Conservation (phyloP, 2,329 filamentous ascomycete genomes). For the Cadophora gregata region DNA sequence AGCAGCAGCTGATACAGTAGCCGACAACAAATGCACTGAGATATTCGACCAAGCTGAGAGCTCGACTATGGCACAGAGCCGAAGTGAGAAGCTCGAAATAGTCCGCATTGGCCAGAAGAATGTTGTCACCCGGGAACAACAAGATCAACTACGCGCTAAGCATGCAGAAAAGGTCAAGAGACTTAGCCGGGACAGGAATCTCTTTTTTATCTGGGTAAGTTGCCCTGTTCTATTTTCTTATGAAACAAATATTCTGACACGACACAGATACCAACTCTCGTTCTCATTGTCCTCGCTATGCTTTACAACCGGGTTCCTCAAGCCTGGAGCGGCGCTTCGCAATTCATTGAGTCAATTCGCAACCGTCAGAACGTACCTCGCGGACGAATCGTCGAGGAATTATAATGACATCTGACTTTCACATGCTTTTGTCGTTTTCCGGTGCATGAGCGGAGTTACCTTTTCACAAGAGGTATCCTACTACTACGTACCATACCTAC, state of each 20-base stretch:
- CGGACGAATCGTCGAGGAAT: slow-evolving; percentile 40
- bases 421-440: neutral
- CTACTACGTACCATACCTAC: neutral
- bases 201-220: slow-evolving; percentile 72
- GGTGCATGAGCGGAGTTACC: neutral
- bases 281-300: slow-evolving; percentile 56
- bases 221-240: neutral
- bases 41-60: slow-evolving; percentile 55
- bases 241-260: slow-evolving; percentile 30
- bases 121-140: slow-evolving; percentile 68
- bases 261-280: slow-evolving; percentile 55
- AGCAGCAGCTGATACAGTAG: slow-evolving; percentile 63
- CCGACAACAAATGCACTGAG: slow-evolving; percentile 61
- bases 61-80: slow-evolving; percentile 49
- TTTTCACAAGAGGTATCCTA: too few species aligned
- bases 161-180: slow-evolving; percentile 68
- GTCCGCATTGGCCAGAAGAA: slow-evolving; percentile 68
- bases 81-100: slow-evolving; percentile 45
- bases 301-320: slow-evolving; percentile 58
- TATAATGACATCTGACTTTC: slow-evolving; percentile 22
- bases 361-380: slow-evolving; percentile 22
- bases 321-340: slow-evolving; percentile 43
- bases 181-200: slow-evolving; percentile 66
- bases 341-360: slow-evolving; percentile 33
- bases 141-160: slow-evolving; percentile 65